Evolutionary conservation across 164 flowering plant species (phyloP).

Genomic region (Magnolia officinalis): DNA sequence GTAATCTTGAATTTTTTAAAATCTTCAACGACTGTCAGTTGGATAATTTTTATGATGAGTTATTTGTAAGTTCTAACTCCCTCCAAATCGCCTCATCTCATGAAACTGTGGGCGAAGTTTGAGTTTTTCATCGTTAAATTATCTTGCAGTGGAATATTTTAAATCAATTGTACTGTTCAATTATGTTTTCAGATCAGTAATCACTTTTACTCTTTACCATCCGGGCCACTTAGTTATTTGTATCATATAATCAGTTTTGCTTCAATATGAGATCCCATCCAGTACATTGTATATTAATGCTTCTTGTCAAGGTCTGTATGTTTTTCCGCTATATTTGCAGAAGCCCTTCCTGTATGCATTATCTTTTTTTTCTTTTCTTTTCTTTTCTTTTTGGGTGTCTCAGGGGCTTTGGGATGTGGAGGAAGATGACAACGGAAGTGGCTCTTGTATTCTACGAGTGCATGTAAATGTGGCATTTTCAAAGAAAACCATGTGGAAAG

Average conservation of each 20-base stretch:
- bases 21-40: not conserved
- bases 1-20: not conserved
- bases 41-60: not conserved
- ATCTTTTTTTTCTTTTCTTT: not conserved
- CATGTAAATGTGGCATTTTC: constrained; percentile 84
- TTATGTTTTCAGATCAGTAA: too few relatives aligned
- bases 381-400: not conserved
- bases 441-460: constrained; percentile 53
- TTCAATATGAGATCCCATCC: not conserved
- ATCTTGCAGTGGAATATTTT: not conserved
- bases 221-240: not conserved
- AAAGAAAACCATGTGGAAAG: constrained; percentile 84
- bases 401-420: constrained; percentile 89
- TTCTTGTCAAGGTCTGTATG: not conserved
- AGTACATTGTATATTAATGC: not conserved
- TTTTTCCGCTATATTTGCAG: not conserved
- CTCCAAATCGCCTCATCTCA: not conserved
- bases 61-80: not conserved
- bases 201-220: too few relatives aligned
- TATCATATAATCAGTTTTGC: not conserved
- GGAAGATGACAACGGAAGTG: constrained; percentile 30
- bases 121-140: not conserved
- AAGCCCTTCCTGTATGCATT: not conserved
- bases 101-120: not conserved
- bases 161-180: too few relatives aligned